These are phyloP conservation scores for Tagetes erecta DNA, from an alignment of 129 eudicot genomes.

Conservation along the genomic window DNA sequence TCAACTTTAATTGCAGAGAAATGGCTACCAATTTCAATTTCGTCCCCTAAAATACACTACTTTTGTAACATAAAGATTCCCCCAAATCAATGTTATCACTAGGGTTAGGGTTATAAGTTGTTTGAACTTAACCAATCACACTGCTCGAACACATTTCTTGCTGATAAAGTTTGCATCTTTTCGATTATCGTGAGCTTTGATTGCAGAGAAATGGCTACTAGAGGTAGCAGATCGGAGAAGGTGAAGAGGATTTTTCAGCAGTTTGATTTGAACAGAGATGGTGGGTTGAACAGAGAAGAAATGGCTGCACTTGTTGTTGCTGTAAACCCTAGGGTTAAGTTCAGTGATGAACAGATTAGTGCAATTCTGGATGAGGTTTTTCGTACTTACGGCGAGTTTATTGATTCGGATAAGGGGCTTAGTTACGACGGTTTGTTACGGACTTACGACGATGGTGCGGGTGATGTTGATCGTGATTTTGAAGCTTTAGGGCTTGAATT, in stretches of 20 bases:
- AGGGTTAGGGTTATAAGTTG: no score
- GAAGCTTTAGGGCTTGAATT: slow-evolving; percentile 87
- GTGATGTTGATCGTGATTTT: slow-evolving; percentile 98
- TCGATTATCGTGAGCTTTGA: neutral
- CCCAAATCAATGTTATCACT: no score
- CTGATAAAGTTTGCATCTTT: slow-evolving; percentile 3
- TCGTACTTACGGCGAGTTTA: slow-evolving; percentile 78
- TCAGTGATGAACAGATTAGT: slow-evolving; percentile 83
- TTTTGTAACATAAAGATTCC: no score
- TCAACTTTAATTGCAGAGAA: no score
- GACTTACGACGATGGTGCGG: slow-evolving; percentile 97
- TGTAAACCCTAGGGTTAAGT: slow-evolving; percentile 96
- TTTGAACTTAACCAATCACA: no score
- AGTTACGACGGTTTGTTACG: slow-evolving; percentile 80
- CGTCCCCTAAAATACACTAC: no score
- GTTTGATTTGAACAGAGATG: slow-evolving; percentile 79
- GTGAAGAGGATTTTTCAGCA: slow-evolving; percentile 88
- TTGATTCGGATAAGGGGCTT: slow-evolving; percentile 76
- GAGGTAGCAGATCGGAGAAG: slow-evolving; percentile 96
- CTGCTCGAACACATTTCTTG: neutral
- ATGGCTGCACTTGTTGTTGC: slow-evolving; percentile 95
- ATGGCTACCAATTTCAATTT: no score
- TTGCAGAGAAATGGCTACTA: slow-evolving; percentile 49
- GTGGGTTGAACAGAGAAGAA: slow-evolving; percentile 81
- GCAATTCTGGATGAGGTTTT: slow-evolving; percentile 95